These are phyloP conservation scores for Anthostomella pinea DNA, from an alignment of 2,329 filamentous ascomycete genomes.

Conservation along the genomic window DNA sequence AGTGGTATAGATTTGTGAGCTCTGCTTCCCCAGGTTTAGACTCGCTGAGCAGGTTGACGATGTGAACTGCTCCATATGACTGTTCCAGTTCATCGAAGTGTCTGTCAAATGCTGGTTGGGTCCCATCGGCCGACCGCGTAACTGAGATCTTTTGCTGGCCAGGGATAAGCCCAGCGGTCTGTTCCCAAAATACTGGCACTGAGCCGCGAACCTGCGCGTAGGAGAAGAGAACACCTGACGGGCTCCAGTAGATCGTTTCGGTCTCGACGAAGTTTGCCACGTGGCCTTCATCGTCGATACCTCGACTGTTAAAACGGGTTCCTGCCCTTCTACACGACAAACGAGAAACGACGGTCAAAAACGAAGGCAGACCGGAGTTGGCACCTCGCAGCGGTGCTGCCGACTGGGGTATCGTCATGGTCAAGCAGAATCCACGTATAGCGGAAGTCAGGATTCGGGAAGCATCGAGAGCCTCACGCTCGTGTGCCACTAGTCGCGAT, in stretches of 20 bases:
- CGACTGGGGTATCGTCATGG: slow-evolving; percentile 77
- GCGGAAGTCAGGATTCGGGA: slow-evolving; percentile 89
- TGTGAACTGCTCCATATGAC: slow-evolving; percentile 84
- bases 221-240: slow-evolving; percentile 76
- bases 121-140: slow-evolving; percentile 83
- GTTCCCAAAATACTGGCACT: slow-evolving; percentile 96
- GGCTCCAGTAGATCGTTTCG: slow-evolving; percentile 87
- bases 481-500: slow-evolving; percentile 70
- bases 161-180: slow-evolving; percentile 80
- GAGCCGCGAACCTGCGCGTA: slow-evolving; percentile 92
- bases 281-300: slow-evolving; percentile 95
- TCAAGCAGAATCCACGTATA: slow-evolving; percentile 88
- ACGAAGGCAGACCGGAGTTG: slow-evolving; percentile 72
- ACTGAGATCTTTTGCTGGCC: slow-evolving; percentile 93
- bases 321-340: slow-evolving; percentile 88
- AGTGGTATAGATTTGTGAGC: slow-evolving; percentile 74
- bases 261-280: slow-evolving; percentile 99
- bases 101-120: slow-evolving; percentile 91
- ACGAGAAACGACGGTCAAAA: slow-evolving; percentile 84
- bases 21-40: slow-evolving; percentile 84
- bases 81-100: slow-evolving; percentile 87
- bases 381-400: slow-evolving; percentile 66
- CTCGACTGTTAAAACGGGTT: slow-evolving; percentile 93
- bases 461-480: slow-evolving; percentile 76
- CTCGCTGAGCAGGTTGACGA: slow-evolving; percentile 91